phyloP scores from a whole-genome alignment of 768 basidiomycete genomes.

The Termitomyces sp. region DNA sequence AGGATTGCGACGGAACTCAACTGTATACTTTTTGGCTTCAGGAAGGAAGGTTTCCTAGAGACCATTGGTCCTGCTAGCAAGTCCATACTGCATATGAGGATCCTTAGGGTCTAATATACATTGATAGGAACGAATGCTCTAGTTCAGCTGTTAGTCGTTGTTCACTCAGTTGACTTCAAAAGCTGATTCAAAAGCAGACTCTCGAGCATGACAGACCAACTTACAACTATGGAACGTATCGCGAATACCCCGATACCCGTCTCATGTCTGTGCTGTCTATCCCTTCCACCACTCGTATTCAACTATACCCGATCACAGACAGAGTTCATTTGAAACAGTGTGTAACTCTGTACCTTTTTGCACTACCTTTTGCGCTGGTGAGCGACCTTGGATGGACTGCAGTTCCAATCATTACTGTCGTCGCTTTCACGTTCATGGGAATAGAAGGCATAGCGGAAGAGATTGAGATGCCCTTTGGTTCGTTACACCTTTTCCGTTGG shows the following conservation, averaged over 20 bases:
- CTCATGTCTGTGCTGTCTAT: slow-evolving; percentile 40
- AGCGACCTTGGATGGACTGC: slow-evolving; percentile 79
- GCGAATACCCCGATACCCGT: slow-evolving; percentile 82
- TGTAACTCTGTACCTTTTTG: slow-evolving; percentile 88
- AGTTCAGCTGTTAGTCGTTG: slow-evolving; percentile 48
- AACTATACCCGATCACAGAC: slow-evolving; percentile 36
- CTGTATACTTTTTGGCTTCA: slow-evolving; percentile 63
- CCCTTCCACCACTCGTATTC: background rate
- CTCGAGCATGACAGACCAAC: slow-evolving; percentile 78
- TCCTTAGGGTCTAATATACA: background rate
- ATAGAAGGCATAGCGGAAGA: slow-evolving; percentile 95
- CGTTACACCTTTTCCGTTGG: slow-evolving; percentile 12
- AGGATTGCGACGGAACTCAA: slow-evolving; percentile 83
- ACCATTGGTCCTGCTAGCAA: slow-evolving; percentile 84
- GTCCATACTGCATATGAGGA: slow-evolving; percentile 7
- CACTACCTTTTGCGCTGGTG: slow-evolving; percentile 83
- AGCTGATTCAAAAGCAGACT: slow-evolving; percentile 36
- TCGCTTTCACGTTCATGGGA: slow-evolving; percentile 89
- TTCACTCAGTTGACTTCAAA: background rate
- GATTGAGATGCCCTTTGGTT: slow-evolving; percentile 94
- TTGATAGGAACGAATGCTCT: slow-evolving; percentile 68
- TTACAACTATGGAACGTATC: slow-evolving; percentile 86
- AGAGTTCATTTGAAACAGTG: slow-evolving; percentile 94
- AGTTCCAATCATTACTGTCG: slow-evolving; percentile 79
- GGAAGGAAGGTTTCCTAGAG: slow-evolving; percentile 78